A percentile compares a stretch with the other conserved stretches of the same genome.
Conservation (phyloP, 768 basidiomycete species). For the Tylopilus vinaceipallidus region DNA sequence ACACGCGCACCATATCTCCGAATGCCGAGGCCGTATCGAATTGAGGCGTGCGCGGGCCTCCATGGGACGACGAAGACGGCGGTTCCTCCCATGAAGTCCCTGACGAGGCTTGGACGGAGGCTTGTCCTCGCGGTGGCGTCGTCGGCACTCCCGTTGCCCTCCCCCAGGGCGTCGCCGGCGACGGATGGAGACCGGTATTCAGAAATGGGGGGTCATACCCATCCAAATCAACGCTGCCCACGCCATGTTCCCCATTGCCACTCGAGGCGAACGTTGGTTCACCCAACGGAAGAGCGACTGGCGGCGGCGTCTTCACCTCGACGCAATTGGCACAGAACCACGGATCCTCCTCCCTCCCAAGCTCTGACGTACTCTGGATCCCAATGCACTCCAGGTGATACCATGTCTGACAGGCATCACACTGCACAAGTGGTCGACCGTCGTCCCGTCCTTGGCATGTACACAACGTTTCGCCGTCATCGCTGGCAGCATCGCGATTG, state of each 20-base stretch:
- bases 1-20: slow-evolving; percentile 39
- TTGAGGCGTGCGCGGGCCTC: slow-evolving; percentile 56
- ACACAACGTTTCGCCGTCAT: slow-evolving; percentile 56
- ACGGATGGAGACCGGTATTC: slow-evolving; percentile 50
- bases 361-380: slow-evolving; percentile 56
- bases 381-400: slow-evolving; percentile 82
- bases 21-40: slow-evolving; percentile 29
- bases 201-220: slow-evolving; percentile 59
- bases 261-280: slow-evolving; percentile 74
- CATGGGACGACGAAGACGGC: slow-evolving; percentile 42
- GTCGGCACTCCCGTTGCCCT: slow-evolving; percentile 36
- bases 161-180: slow-evolving; percentile 53
- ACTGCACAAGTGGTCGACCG: slow-evolving; percentile 77
- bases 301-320: slow-evolving; percentile 41
- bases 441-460: slow-evolving; percentile 67
- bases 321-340: slow-evolving; percentile 71
- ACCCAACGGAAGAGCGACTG: slow-evolving; percentile 27
- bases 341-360: slow-evolving; percentile 74
- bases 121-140: slow-evolving; percentile 45
- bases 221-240: slow-evolving; percentile 26
- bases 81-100: slow-evolving; percentile 46
- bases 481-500: slow-evolving; percentile 34
- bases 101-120: slow-evolving; percentile 30
- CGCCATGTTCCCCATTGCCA: slow-evolving; percentile 41
- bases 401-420: slow-evolving; percentile 78